phyloP scores from a whole-genome alignment of 225 moss, liverwort and hornwort genomes.

The Antitrichia curtipendula region DNA sequence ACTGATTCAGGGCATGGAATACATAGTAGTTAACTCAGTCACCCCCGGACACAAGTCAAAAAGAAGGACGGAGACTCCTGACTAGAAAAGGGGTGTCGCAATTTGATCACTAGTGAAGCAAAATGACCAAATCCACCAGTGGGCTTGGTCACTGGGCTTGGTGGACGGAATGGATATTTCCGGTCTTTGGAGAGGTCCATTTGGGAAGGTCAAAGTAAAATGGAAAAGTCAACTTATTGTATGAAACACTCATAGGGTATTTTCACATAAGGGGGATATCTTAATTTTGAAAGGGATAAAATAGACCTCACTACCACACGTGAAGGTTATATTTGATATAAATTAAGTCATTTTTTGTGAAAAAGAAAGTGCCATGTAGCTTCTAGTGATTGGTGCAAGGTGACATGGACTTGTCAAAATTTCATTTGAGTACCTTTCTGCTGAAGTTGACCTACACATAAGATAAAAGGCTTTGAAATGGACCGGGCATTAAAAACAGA shows the following conservation, averaged over 20 bases:
- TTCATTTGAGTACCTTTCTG: background rate
- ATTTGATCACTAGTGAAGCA: background rate
- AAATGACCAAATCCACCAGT: background rate
- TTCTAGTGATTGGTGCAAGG: no score
- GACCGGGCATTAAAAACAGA: no score
- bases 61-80: no score
- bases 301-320: no score
- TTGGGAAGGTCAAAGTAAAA: background rate
- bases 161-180: background rate
- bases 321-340: background rate
- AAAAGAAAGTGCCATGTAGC: no score
- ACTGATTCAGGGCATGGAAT: background rate
- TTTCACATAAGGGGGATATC: no score
- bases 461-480: no score
- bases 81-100: background rate
- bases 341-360: background rate
- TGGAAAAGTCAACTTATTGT: background rate
- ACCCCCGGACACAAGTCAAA: no score
- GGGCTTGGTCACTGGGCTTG: background rate
- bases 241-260: background rate
- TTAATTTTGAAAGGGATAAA: no score
- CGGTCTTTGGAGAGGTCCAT: no score
- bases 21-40: background rate
- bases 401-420: background rate
- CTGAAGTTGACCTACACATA: rapidly evolving